Percentiles rank a stretch among this genome's conserved stretches.
phyloP scores from a whole-genome alignment of 2,329 filamentous ascomycete genomes.

The Ceratocystiopsis minuta region DNA sequence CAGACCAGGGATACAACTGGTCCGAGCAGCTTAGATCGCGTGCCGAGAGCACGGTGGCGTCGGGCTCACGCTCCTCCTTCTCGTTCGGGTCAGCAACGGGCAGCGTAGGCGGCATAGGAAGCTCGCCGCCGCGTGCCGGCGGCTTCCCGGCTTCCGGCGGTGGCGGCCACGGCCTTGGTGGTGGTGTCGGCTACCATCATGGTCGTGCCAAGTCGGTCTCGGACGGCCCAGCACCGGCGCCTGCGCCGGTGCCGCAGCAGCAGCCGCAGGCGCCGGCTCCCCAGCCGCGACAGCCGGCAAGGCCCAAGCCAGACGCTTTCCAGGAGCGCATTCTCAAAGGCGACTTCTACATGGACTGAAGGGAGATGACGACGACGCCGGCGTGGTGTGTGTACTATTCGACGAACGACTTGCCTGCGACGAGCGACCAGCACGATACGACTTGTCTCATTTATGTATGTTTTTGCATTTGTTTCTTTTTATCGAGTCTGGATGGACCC shows the following conservation, averaged over 20 bases:
- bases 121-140: constrained; percentile 24
- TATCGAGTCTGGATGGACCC: no score
- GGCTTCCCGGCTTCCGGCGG: constrained; percentile 4
- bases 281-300: constrained; percentile 27
- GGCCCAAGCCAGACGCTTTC: constrained; percentile 74
- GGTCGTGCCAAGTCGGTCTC: constrained; percentile 53
- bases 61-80: constrained; percentile 39
- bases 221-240: constrained; percentile 29
- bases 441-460: no score
- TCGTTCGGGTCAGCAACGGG: constrained; percentile 27
- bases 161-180: constrained; percentile 1
- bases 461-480: no score
- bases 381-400: no score
- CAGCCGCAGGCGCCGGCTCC: constrained; percentile 38
- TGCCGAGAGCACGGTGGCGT: constrained; percentile 57
- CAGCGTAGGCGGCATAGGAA: constrained; percentile 14
- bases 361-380: no score
- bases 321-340: constrained; percentile 95
- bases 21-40: constrained; percentile 86
- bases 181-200: constrained; percentile 21
- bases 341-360: constrained; percentile 92
- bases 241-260: constrained; percentile 8
- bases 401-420: no score
- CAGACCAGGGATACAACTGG: constrained; percentile 94
- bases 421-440: no score